Evolutionary conservation across 306 rosid species (phyloP).

Genomic region (Lathyrus aphaca): DNA sequence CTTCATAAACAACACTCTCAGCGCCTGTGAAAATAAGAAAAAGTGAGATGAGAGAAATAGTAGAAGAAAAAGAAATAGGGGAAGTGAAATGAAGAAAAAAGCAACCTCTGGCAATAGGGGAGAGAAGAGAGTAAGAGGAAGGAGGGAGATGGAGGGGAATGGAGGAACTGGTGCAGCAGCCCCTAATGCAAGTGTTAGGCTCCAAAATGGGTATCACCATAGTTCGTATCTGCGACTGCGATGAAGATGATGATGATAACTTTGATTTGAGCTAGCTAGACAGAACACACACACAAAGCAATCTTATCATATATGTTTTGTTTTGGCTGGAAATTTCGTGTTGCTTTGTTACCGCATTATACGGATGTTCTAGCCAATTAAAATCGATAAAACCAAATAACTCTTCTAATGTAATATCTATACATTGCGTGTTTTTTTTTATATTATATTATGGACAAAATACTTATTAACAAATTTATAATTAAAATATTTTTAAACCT

Average conservation of each 20-base stretch:
- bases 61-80: neutral
- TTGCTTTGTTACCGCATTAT: neutral
- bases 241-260: no score
- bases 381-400: neutral
- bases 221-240: neutral
- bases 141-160: slow-evolving; percentile 88
- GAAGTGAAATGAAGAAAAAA: neutral
- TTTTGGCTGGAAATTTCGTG: neutral
- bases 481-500: no score
- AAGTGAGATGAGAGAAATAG: no score
- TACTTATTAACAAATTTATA: no score
- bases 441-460: no score
- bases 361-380: neutral
- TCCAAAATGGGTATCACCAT: slow-evolving; percentile 66
- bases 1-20: slow-evolving; percentile 88
- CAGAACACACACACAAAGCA: no score
- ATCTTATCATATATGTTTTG: neutral
- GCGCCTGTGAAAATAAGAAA: slow-evolving; percentile 51
- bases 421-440: no score
- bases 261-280: neutral
- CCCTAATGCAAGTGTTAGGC: slow-evolving; percentile 88
- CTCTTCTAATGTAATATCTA: no score
- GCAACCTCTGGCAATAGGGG: slow-evolving; percentile 77
- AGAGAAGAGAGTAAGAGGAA: slow-evolving; percentile 68
- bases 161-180: slow-evolving; percentile 73